Base-by-base conservation (phyloP, 75 land plant genomes). In the Pinus albicaulis region DNA sequence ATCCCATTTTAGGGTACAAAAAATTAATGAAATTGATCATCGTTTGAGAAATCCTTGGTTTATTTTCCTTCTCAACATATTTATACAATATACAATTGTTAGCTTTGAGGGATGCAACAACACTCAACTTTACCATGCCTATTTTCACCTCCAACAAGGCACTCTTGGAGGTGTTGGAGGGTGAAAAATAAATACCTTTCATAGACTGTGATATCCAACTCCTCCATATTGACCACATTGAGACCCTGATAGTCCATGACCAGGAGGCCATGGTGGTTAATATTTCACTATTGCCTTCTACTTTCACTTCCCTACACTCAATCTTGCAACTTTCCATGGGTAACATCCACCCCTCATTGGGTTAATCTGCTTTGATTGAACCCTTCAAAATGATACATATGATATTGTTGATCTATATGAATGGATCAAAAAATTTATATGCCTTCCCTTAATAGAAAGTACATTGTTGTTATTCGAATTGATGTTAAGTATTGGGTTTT, bases 131-230 rank as follows among this genome's bases (percentile, higher is more conserved):
- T 76, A 82, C 83, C 44, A 79, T 63, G 61, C 83, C 83, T 28
- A 66, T 82, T 25, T 82, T 82, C 68, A 89, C 93, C n/a, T 87
- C 93, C 59, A 95, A 84, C 59, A 96, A 95, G 75, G 86, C 98
- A 38, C 75, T 95, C 24, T 79, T 95, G 23, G 98, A 95, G 57
- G 85, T 93, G 14, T 41, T 91, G 66, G 84, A 91, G 23, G 92
- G 85, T 14, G 82, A 83, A 56, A 55, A 76, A 60, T 31, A 73
- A 69, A 41, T 95, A 63, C 98, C 91, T 74, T 48, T 95, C 72
- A 80, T 95, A 59, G 98, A 95, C 55, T 91, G 91, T 65, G 96
- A 91, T 48, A 78, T 92, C 77, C 90, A 92, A 3, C 76, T 84
- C 61, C 82, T 86, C 5, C 57, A 55, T 5, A 17, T 79, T 38